Evolutionary conservation across 1,284 basidiomycete species (phyloP).

Genomic region (Ganoderma lingzhi): DNA sequence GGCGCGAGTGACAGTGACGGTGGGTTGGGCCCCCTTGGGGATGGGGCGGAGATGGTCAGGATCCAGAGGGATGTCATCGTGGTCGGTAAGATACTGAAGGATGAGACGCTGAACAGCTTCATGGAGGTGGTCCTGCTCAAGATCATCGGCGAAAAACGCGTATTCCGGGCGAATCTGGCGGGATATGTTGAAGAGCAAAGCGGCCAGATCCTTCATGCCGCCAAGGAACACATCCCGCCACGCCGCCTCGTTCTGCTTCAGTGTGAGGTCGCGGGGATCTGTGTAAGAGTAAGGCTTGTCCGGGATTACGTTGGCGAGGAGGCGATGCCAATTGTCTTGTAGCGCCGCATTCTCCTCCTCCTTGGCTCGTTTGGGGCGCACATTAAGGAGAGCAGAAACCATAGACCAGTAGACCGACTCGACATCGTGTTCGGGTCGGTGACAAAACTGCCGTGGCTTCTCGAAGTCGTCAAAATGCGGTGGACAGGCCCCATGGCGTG

Average conservation of each 20-base stretch:
- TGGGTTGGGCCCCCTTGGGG: not conserved
- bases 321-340: too few relatives aligned
- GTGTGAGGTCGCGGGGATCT: not conserved
- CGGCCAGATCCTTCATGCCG: not conserved
- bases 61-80: not conserved
- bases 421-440: slow-evolving; percentile 7
- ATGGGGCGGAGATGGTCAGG: not conserved
- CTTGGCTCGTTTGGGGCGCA: not conserved
- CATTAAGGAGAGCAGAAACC: slow-evolving; percentile 2
- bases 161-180: not conserved
- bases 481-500: not conserved
- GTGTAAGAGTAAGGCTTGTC: not conserved
- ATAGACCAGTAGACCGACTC: slow-evolving; percentile 11
- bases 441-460: not conserved
- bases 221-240: not conserved
- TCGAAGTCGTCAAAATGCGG: not conserved
- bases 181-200: not conserved
- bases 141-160: not conserved
- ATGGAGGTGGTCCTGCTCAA: not conserved
- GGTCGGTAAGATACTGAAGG: slow-evolving; percentile 10
- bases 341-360: not conserved
- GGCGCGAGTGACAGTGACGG: too few relatives aligned
- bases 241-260: not conserved
- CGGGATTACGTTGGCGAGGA: too few relatives aligned
- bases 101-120: slow-evolving; percentile 13